Evolutionary conservation across 108 stramenopile genomes (phyloP).

Genomic region (Pseudonitzschia pungens): DNA sequence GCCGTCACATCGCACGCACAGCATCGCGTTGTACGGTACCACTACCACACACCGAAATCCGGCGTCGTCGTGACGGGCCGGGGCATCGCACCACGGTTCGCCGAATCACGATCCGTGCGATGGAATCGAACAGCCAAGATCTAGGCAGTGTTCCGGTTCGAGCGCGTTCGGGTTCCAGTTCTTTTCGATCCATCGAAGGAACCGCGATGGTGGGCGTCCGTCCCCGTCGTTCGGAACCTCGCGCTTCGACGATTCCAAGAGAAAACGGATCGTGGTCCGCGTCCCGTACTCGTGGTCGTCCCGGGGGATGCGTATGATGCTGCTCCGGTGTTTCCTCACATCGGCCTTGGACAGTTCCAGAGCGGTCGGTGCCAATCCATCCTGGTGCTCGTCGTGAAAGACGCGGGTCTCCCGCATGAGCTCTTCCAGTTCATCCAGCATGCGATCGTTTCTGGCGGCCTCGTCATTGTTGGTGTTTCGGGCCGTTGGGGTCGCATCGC

Average conservation of each 20-base stretch:
- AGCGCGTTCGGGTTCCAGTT: not conserved
- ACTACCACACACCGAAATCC: no score
- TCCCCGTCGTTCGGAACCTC: not conserved
- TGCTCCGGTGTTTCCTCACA: not conserved
- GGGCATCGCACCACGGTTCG: no score
- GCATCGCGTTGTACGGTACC: no score
- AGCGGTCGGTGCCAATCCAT: not conserved
- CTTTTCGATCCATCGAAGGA: not conserved
- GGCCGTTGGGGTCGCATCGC: not conserved
- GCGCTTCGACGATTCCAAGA: not conserved
- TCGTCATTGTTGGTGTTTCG: no score
- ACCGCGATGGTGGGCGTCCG: not conserved
- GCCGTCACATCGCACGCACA: no score
- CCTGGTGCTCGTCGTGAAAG: not conserved
- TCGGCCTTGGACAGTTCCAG: not conserved
- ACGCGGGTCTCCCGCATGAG: not conserved
- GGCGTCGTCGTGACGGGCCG: no score
- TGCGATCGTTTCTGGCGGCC: not conserved
- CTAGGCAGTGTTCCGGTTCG: not conserved
- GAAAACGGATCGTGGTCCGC: conserved; percentile 8
- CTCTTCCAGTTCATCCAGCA: not conserved
- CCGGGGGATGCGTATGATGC: not conserved
- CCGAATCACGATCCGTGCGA: not conserved
- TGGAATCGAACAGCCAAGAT: not conserved
- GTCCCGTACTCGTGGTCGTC: not conserved